Evolutionary conservation across 2,329 filamentous ascomycete genomes (phyloP), one percentile per base, ranked within the genome.

Genomic region (Camillea tinctor): DNA sequence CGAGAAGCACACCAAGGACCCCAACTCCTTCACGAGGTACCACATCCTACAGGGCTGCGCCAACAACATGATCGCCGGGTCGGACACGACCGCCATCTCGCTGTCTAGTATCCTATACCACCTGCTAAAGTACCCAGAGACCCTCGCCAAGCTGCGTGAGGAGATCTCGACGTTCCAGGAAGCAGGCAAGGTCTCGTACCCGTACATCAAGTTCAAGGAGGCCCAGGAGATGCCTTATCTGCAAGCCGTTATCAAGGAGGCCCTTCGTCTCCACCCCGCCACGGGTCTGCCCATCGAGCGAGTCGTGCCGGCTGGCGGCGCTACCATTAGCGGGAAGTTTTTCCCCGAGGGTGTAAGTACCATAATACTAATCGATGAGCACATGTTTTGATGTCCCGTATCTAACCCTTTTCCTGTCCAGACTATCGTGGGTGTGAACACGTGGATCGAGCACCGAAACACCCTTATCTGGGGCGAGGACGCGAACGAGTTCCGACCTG

Each of bases 191-290:
- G 22, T 24, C 2, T 55, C 49, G n/a, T 48, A 22, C 24, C 40
- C 23, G 5, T 17, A 17, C 26, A 49, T 58, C 21, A 54, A 52
- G 5, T 80, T 74, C 66, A 77, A 72, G 26, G 76, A 77, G 63
- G 74, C 63, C 3, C 76, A 74, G 17, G 72, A 69, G 52, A 69
- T 82, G 67, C 80, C 80, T 0, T 86, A 84, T 61, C 73, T 85
- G 17, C 78, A 84, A 60, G 82, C 81, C 0, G 77, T 80, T 2
- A 78, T 85, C 48, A 83, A 83, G 55, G 83, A 85, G 66, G 78
- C 79, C 0, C 68, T 85, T 19, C 77, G 84, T 15, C 70, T 85
- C 20, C 79, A 83, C 54, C 76, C 82, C 1, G 78, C 80, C 0
- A 76, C 77, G 0, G 81, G 80, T 3, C 69, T 84, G 11, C 78